Percentiles rank a stretch among this genome's conserved stretches.
These are phyloP conservation scores for Chaetomium strumarium DNA, from an alignment of 2,329 filamentous ascomycete species.

Conservation along the genomic window DNA sequence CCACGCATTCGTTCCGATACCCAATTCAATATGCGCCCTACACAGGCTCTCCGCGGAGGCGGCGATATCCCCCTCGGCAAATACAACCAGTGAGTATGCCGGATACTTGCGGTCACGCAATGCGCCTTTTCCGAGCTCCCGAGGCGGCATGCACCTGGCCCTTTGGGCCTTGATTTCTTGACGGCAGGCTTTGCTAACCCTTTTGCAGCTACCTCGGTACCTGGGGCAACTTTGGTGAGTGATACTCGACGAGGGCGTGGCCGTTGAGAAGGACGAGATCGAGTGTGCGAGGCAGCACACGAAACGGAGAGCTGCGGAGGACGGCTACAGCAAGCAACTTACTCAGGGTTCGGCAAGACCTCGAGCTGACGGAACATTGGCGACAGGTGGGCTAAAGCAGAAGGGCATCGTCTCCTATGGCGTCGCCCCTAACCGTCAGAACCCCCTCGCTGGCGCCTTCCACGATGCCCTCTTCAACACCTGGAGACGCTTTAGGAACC, in stretches of 20 bases:
- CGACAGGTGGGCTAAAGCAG: conserved; percentile 51
- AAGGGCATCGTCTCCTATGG: conserved; percentile 65
- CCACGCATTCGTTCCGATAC: conserved; percentile 25
- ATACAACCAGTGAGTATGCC: conserved; percentile 39
- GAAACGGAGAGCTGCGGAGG: not conserved
- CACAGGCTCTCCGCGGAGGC: conserved; percentile 37
- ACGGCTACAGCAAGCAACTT: not conserved
- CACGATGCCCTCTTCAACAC: conserved; percentile 92
- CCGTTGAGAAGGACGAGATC: conserved; percentile 3
- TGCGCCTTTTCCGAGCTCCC: conserved; percentile 25
- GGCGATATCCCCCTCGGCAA: conserved; percentile 38
- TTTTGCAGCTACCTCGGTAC: conserved; percentile 60
- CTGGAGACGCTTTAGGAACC: conserved; percentile 76
- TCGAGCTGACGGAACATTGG: conserved; percentile 23
- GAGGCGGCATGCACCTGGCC: not conserved
- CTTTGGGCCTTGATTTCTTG: conserved; percentile 1
- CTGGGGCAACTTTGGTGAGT: conserved; percentile 73
- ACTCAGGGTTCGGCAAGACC: conserved; percentile 14
- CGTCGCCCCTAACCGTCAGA: conserved; percentile 81
- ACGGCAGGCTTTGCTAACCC: conserved; percentile 17
- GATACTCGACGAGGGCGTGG: conserved; percentile 1
- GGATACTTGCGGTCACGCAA: not conserved
- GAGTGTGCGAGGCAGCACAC: not conserved
- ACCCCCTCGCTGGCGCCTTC: conserved; percentile 70
- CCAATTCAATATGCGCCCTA: conserved; percentile 40